Evolutionary conservation across 306 rosid genomes (phyloP).

Genomic region (Urtica urens): DNA sequence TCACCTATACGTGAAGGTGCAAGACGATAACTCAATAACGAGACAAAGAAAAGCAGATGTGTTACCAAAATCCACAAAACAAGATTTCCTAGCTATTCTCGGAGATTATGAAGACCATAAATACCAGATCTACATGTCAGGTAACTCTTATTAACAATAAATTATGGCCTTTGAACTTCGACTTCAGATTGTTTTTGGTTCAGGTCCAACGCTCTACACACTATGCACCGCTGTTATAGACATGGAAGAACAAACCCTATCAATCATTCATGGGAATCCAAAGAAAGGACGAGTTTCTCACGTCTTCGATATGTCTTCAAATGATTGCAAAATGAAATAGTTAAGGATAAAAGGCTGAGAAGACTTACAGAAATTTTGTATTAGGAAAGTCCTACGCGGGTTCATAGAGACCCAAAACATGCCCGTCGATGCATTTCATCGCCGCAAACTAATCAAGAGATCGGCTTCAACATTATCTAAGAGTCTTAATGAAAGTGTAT

Average conservation of each 20-base stretch:
- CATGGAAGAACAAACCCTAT: conserved; percentile 53
- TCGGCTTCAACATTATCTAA: no score
- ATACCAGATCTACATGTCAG: conserved; percentile 67
- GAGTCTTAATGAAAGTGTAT: no score
- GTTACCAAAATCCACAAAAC: conserved; percentile 39
- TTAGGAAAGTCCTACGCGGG: conserved; percentile 30
- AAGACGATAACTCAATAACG: conserved; percentile 55
- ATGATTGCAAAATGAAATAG: conserved; percentile 25
- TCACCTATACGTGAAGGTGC: conserved; percentile 39
- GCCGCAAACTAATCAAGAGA: conserved; percentile 59
- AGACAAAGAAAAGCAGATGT: conserved; percentile 50
- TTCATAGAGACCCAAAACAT: conserved; percentile 67
- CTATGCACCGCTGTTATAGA: conserved; percentile 58
- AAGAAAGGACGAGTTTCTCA: conserved; percentile 31
- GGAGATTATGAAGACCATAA: conserved; percentile 44
- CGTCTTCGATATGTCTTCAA: conserved; percentile 35
- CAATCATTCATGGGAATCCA: conserved; percentile 65
- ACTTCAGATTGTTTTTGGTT: not conserved
- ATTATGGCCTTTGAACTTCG: no score
- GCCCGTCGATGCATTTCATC: conserved; percentile 62
- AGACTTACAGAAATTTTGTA: conserved; percentile 11
- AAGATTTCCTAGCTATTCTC: conserved; percentile 43
- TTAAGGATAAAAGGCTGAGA: conserved; percentile 9
- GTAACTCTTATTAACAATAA: conserved; percentile 28
- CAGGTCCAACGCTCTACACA: conserved; percentile 66